Evolutionary conservation across 1,139 yeast genomes (phyloP).

Genomic region (Ogataea hybrid): DNA sequence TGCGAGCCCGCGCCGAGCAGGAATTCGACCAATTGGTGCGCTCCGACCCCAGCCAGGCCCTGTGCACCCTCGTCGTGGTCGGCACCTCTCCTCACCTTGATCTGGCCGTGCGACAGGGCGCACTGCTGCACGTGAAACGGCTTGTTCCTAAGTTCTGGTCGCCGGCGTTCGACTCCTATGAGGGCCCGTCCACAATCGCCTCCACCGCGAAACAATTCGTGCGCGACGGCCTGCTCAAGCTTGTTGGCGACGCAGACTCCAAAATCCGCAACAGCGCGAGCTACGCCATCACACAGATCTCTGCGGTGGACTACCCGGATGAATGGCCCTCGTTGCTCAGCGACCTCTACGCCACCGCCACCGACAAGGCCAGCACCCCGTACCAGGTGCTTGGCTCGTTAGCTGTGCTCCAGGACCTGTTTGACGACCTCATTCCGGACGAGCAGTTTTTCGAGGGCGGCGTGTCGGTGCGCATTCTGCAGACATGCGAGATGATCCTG

Average conservation of each 20-base stretch:
- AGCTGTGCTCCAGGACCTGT: constrained; percentile 69
- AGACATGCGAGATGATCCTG: constrained; percentile 46
- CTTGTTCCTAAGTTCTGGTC: constrained; percentile 81
- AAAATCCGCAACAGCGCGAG: constrained; percentile 68
- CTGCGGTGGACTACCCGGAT: constrained; percentile 90
- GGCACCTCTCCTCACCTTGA: constrained; percentile 19
- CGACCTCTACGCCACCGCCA: constrained; percentile 40
- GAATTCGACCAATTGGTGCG: constrained; percentile 25
- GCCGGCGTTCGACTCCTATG: constrained; percentile 73
- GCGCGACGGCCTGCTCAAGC: constrained; percentile 48
- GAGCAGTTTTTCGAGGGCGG: constrained; percentile 82
- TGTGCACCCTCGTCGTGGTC: constrained; percentile 21
- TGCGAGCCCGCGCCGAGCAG: constrained; percentile 28
- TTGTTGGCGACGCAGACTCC: constrained; percentile 54
- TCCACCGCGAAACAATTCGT: constrained; percentile 50
- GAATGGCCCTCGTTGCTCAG: constrained; percentile 83
- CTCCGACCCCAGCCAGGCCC: constrained; percentile 23
- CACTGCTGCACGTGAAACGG: constrained; percentile 66
- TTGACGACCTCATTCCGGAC: constrained; percentile 83
- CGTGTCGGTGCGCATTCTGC: constrained; percentile 52
- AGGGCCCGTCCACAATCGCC: constrained; percentile 52
- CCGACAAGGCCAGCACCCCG: constrained; percentile 34
- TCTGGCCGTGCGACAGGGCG: constrained; percentile 50
- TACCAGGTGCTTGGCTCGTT: constrained; percentile 60
- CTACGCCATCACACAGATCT: constrained; percentile 77